A percentile compares a stretch with the other conserved stretches of the same genome.
Evolutionary conservation across 805 yeast genomes (phyloP).

Genomic region (Kodamaea kakaduensis): DNA sequence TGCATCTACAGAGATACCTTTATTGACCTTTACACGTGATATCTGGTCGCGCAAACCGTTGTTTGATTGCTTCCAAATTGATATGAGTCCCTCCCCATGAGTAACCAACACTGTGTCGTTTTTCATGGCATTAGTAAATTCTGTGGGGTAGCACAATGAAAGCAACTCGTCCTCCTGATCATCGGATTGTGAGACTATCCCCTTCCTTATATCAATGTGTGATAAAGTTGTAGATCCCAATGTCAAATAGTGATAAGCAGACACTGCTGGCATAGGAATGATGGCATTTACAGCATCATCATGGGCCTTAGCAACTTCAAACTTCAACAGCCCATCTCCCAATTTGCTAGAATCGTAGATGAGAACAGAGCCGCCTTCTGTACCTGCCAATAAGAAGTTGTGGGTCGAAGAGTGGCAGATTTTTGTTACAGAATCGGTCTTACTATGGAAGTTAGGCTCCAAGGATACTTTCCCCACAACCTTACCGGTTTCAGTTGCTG

Average conservation of each 20-base stretch:
- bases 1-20: constrained; percentile 71
- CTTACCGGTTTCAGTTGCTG: constrained; percentile 66
- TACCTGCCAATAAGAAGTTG: constrained; percentile 52
- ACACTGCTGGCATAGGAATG: constrained; percentile 62
- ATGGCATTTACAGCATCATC: constrained; percentile 77
- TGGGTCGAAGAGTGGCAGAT: constrained; percentile 44
- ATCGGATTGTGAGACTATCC: constrained; percentile 63
- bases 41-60: constrained; percentile 75
- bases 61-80: constrained; percentile 76
- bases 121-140: constrained; percentile 43
- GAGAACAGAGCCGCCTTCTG: constrained; percentile 66
- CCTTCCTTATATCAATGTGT: constrained; percentile 74
- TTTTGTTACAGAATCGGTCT: constrained; percentile 38
- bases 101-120: constrained; percentile 72
- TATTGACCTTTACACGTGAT: constrained; percentile 64
- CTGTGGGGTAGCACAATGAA: constrained; percentile 61
- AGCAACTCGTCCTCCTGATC: constrained; percentile 94
- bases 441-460: constrained; percentile 16
- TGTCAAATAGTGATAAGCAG: constrained; percentile 74
- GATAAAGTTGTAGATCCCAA: constrained; percentile 80
- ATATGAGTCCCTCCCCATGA: constrained; percentile 86
- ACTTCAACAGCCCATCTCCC: constrained; percentile 35
- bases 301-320: constrained; percentile 53
- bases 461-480: constrained; percentile 54
- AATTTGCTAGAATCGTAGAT: constrained; percentile 59